phyloP scores from a whole-genome alignment of 1,284 basidiomycete species.

The Ceratobasidium papillatum region DNA sequence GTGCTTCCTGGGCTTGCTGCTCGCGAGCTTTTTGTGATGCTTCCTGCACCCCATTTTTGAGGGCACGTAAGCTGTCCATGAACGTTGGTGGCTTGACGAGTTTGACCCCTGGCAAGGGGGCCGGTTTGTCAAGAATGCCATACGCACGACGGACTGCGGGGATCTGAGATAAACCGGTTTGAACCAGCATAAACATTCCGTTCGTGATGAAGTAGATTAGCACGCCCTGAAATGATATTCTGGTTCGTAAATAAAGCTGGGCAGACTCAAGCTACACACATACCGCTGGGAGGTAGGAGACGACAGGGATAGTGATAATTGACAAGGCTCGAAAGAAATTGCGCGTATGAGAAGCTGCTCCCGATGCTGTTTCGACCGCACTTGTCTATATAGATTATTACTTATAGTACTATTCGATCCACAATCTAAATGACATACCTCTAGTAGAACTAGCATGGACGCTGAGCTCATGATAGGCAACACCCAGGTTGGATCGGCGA shows the following conservation, averaged over 20 bases:
- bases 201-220: conserved; percentile 65
- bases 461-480: conserved; percentile 73
- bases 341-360: conserved; percentile 71
- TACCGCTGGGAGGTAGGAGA: conserved; percentile 50
- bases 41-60: conserved; percentile 15
- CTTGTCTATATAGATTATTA: conserved; percentile 53
- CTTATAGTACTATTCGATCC: not conserved
- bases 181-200: conserved; percentile 54
- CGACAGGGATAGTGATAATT: conserved; percentile 66
- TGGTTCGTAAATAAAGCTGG: not conserved
- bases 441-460: conserved; percentile 76
- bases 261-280: not conserved
- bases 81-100: conserved; percentile 38
- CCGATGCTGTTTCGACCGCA: conserved; percentile 58
- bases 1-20: conserved; percentile 29
- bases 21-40: conserved; percentile 34
- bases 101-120: conserved; percentile 36
- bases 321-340: conserved; percentile 75
- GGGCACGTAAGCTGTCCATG: conserved; percentile 38
- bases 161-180: conserved; percentile 46
- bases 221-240: conserved; percentile 59
- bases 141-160: conserved; percentile 34
- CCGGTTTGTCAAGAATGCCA: conserved; percentile 36
- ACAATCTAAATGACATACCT: conserved; percentile 57
- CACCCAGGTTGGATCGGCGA: conserved; percentile 79